Conservation (phyloP, 2,329 filamentous ascomycete genomes). For the Trematosphaeria pertusa region DNA sequence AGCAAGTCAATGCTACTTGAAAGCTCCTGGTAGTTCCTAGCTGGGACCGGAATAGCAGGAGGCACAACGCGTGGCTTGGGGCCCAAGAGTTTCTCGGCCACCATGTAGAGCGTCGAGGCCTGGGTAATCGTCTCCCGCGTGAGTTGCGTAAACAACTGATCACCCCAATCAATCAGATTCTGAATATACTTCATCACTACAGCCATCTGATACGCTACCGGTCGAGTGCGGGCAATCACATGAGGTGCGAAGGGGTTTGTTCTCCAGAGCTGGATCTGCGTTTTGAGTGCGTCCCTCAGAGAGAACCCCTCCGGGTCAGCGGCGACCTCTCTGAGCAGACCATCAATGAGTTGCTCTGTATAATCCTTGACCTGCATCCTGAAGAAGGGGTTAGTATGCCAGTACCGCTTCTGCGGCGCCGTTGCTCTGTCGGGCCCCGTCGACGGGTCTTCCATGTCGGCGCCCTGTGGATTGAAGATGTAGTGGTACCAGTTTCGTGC, state of each 20-base stretch:
- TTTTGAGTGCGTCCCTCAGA: no score
- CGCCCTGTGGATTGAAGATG: neutral
- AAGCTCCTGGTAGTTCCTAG: neutral
- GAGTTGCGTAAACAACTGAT: neutral
- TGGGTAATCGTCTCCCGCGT: neutral
- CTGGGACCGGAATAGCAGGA: neutral
- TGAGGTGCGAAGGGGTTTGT: neutral
- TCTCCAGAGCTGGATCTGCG: neutral
- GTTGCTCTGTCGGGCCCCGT: no score
- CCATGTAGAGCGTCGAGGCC: neutral
- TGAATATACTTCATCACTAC: slow-evolving; percentile 2
- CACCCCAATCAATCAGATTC: slow-evolving; percentile 3
- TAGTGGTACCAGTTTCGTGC: neutral
- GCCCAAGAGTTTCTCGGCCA: neutral
- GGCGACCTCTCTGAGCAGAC: no score
- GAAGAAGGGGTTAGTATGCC: neutral
- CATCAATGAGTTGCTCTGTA: neutral
- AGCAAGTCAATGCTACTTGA: neutral
- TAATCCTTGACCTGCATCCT: neutral
- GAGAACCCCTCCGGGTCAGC: no score
- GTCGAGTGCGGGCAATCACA: neutral
- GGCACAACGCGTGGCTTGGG: neutral
- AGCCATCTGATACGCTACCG: neutral
- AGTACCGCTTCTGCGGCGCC: neutral
- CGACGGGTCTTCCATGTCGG: no score